Evolutionary conservation across 805 yeast species (phyloP).

Genomic region (Barnettozyma botsteinii): DNA sequence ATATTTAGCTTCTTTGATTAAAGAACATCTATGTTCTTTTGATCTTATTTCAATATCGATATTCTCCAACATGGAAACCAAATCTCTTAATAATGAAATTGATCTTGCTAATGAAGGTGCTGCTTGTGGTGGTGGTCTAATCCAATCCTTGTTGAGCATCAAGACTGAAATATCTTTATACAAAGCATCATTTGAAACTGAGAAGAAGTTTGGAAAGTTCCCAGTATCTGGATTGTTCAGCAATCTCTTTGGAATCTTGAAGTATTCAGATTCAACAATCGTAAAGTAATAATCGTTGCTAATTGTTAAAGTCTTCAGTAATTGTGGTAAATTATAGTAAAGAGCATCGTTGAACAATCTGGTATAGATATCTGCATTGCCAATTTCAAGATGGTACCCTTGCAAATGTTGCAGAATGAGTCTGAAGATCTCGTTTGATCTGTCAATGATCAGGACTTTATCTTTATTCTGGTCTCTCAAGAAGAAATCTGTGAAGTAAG

Average conservation of each 20-base stretch:
- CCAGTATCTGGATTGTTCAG: slow-evolving; percentile 46
- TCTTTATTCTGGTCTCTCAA: slow-evolving; percentile 29
- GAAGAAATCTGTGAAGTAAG: slow-evolving; percentile 78
- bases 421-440: slow-evolving; percentile 66
- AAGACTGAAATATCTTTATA: slow-evolving; percentile 44
- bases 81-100: slow-evolving; percentile 15
- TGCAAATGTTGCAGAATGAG: slow-evolving; percentile 67
- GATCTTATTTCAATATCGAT: slow-evolving; percentile 40
- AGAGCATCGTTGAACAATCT: slow-evolving; percentile 63
- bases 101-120: slow-evolving; percentile 38
- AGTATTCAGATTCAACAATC: slow-evolving; percentile 52
- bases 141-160: slow-evolving; percentile 34
- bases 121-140: slow-evolving; percentile 78
- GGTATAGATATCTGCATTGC: slow-evolving; percentile 53
- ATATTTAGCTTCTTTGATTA: slow-evolving; percentile 68
- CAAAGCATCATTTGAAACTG: slow-evolving; percentile 50
- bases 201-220: slow-evolving; percentile 72
- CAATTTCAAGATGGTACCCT: slow-evolving; percentile 67
- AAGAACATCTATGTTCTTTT: slow-evolving; percentile 49
- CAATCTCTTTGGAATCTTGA: slow-evolving; percentile 53
- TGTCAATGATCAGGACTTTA: slow-evolving; percentile 56
- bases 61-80: slow-evolving; percentile 54
- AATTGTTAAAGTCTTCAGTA: slow-evolving; percentile 43
- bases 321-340: slow-evolving; percentile 60
- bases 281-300: slow-evolving; percentile 47